Evolutionary conservation across 2,329 filamentous ascomycete genomes (phyloP).

Genomic region (Rhytidhysteron rufulum): DNA sequence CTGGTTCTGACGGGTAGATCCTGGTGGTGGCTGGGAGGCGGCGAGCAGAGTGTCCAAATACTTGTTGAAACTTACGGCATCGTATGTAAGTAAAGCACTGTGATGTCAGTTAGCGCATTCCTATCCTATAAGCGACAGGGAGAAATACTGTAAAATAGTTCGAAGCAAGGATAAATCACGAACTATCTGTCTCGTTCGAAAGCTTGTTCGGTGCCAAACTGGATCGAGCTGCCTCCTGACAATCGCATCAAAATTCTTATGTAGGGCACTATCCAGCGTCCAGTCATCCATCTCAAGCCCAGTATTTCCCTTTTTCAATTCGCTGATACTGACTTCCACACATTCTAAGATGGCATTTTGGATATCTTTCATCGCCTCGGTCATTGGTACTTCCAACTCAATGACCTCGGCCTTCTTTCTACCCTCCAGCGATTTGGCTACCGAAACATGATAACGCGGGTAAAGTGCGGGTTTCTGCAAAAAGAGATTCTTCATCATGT

Average conservation of each 20-base stretch:
- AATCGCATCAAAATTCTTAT: slow-evolving; percentile 87
- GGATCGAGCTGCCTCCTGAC: slow-evolving; percentile 88
- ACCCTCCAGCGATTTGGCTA: slow-evolving; percentile 85
- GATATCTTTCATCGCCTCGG: slow-evolving; percentile 85
- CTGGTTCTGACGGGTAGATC: slow-evolving; percentile 81
- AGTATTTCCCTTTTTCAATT: slow-evolving; percentile 85
- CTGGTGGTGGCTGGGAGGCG: slow-evolving; percentile 81
- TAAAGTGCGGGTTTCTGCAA: slow-evolving; percentile 84
- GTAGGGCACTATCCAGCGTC: slow-evolving; percentile 88
- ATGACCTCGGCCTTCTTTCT: slow-evolving; percentile 94
- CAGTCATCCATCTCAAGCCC: slow-evolving; percentile 95
- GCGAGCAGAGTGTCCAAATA: slow-evolving; percentile 93
- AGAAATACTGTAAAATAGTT: slow-evolving; percentile 66
- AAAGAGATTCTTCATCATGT: slow-evolving; percentile 90
- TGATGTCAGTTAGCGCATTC: slow-evolving; percentile 1
- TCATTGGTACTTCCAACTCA: slow-evolving; percentile 95
- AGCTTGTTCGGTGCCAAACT: slow-evolving; percentile 95
- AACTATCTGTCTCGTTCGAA: slow-evolving; percentile 92
- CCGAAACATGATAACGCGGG: slow-evolving; percentile 88
- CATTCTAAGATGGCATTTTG: slow-evolving; percentile 95
- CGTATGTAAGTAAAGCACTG: slow-evolving; percentile 71
- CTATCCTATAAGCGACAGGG: slow-evolving; percentile 8
- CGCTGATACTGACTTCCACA: slow-evolving; percentile 89
- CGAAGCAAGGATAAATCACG: slow-evolving; percentile 81
- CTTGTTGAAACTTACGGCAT: slow-evolving; percentile 86